phyloP scores from a whole-genome alignment of 2,329 filamentous ascomycete genomes.

The Talaromyces sp. region DNA sequence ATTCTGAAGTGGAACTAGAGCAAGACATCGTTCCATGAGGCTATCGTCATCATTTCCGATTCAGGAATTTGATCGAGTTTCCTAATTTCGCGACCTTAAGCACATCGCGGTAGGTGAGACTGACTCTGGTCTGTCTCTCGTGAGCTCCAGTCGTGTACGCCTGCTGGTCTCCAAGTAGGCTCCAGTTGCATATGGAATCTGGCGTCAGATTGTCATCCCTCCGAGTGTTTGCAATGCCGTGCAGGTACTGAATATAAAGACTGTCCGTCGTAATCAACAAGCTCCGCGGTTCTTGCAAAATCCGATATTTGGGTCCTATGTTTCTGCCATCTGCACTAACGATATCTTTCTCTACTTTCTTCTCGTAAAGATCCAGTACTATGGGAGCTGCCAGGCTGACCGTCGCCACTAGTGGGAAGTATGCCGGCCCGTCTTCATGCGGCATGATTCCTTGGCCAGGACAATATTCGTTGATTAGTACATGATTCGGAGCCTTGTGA shows the following conservation, averaged over 20 bases:
- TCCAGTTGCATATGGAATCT: slow-evolving; percentile 55
- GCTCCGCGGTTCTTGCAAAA: slow-evolving; percentile 81
- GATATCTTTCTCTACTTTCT: slow-evolving; percentile 36
- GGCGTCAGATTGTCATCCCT: slow-evolving; percentile 63
- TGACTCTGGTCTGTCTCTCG: slow-evolving; percentile 52
- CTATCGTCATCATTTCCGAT: slow-evolving; percentile 23
- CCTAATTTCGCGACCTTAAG: slow-evolving; percentile 73
- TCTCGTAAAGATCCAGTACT: slow-evolving; percentile 72
- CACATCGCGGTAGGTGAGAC: slow-evolving; percentile 75
- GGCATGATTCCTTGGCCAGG: slow-evolving; percentile 93
- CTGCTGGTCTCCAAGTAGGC: slow-evolving; percentile 46
- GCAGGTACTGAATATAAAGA: slow-evolving; percentile 56
- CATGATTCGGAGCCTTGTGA: slow-evolving; percentile 78
- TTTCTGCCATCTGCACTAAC: slow-evolving; percentile 20
- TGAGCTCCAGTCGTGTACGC: slow-evolving; percentile 41
- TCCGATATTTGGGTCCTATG: slow-evolving; percentile 46
- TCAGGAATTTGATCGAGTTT: slow-evolving; percentile 59
- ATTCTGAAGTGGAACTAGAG: slow-evolving; percentile 26
- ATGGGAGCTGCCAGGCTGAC: slow-evolving; percentile 77
- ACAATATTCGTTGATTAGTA: slow-evolving; percentile 87
- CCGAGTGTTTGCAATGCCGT: slow-evolving; percentile 55
- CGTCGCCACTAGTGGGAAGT: slow-evolving; percentile 84
- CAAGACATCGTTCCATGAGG: neutral
- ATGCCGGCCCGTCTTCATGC: slow-evolving; percentile 88
- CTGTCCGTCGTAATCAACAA: slow-evolving; percentile 54